Conservation (phyloP, 345 rosid species). For the Arabis hirsuta region DNA sequence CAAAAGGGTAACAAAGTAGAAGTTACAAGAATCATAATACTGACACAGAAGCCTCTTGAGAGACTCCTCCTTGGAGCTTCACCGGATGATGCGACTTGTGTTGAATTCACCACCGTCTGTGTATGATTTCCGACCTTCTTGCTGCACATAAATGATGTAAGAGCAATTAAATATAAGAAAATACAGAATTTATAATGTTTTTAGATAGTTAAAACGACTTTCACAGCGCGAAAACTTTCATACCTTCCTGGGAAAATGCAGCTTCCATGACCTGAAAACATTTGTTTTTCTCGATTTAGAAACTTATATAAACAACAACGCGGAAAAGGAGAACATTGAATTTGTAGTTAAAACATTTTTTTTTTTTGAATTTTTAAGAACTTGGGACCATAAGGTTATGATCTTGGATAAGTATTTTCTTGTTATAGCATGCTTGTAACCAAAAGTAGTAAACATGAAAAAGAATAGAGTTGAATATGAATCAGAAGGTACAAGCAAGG, state of each 20-base stretch:
- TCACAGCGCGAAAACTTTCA: conserved; percentile 14
- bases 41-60: conserved; percentile 32
- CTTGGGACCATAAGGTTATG: not conserved
- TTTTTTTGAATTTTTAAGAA: not conserved
- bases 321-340: not conserved
- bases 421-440: conserved; percentile 10
- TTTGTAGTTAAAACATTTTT: not conserved
- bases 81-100: conserved; percentile 40
- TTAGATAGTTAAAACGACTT: not conserved
- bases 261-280: conserved; percentile 77
- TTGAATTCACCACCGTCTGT: conserved; percentile 61
- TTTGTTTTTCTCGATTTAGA: not conserved
- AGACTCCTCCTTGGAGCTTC: conserved; percentile 31
- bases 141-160: conserved; percentile 48
- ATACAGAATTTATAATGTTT: not conserved
- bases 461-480: conserved; percentile 1
- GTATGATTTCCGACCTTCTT: conserved; percentile 73
- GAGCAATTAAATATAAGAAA: not conserved
- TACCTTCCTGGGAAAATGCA: conserved; percentile 98
- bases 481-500: conserved; percentile 5
- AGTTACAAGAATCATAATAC: conserved; percentile 46
- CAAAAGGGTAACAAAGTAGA: conserved; percentile 51
- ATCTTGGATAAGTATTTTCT: not conserved
- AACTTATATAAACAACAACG: not conserved
- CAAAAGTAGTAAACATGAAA: conserved; percentile 2